Evolutionary conservation across 441 rosid species (phyloP).

Genomic region (Daphne laureola): DNA sequence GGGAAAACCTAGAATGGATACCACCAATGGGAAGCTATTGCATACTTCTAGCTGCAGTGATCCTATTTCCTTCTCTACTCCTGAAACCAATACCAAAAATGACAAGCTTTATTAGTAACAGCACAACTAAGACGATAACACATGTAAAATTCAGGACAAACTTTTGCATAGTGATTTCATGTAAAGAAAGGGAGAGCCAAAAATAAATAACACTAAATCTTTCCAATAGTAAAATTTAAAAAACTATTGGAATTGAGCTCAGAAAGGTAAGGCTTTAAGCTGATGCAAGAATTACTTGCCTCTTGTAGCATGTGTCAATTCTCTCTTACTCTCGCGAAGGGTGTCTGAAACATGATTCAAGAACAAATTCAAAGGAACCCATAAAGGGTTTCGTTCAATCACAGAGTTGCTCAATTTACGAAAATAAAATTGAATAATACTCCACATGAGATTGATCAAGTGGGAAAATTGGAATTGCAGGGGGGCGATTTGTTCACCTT

Average conservation of each 20-base stretch:
- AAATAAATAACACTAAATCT: background rate
- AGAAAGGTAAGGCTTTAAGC: background rate
- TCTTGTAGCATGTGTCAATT: slow-evolving; percentile 87
- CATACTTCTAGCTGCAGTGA: slow-evolving; percentile 77
- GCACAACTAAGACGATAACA: background rate
- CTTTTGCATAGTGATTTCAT: too few relatives aligned
- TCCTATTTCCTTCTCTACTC: slow-evolving; percentile 84
- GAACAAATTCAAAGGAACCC: slow-evolving; percentile 9
- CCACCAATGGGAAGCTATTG: slow-evolving; percentile 2
- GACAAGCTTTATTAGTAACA: slow-evolving; percentile 6
- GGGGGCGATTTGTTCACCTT: slow-evolving; percentile 21
- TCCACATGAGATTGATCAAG: background rate
- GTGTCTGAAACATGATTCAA: slow-evolving; percentile 47
- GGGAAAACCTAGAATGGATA: background rate
- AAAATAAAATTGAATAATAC: too few relatives aligned
- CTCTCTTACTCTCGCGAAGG: slow-evolving; percentile 82
- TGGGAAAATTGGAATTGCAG: background rate
- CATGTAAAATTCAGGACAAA: too few relatives aligned
- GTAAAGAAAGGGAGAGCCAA: too few relatives aligned
- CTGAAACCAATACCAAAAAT: slow-evolving; percentile 30
- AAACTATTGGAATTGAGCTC: too few relatives aligned
- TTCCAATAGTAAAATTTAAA: background rate
- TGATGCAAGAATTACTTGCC: slow-evolving; percentile 30
- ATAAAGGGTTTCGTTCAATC: slow-evolving; percentile 6
- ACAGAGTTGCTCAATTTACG: background rate